Evolutionary conservation across 164 flowering plant genomes (phyloP).

Genomic region (Dillenia suffruticosa): DNA sequence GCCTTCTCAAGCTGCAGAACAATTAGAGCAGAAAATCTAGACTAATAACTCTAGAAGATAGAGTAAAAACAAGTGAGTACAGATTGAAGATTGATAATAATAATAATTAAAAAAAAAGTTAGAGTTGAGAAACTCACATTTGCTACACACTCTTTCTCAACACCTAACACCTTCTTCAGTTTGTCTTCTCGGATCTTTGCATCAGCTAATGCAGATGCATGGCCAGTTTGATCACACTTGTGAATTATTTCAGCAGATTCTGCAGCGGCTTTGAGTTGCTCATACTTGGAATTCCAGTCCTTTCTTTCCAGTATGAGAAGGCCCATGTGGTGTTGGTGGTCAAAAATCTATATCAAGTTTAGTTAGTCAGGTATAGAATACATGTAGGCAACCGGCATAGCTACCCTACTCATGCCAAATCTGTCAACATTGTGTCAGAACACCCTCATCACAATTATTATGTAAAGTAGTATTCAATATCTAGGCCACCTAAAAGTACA

Average conservation of each 20-base stretch:
- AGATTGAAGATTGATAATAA: background rate
- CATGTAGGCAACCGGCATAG: no score
- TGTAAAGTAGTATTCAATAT: no score
- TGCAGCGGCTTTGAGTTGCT: conserved; percentile 50
- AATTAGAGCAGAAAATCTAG: background rate
- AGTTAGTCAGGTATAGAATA: background rate
- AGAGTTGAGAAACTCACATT: conserved; percentile 46
- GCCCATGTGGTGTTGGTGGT: conserved; percentile 91
- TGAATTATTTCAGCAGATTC: conserved; percentile 47
- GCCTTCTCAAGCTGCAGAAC: conserved; percentile 79
- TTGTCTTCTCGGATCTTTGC: conserved; percentile 73
- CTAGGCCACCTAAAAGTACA: no score
- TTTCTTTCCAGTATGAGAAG: conserved; percentile 84
- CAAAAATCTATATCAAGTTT: conserved; percentile 46
- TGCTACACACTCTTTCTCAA: conserved; percentile 77
- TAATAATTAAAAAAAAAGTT: background rate
- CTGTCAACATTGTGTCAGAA: no score
- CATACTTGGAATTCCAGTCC: conserved; percentile 69
- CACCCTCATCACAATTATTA: no score
- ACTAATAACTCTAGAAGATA: background rate
- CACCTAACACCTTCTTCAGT: conserved; percentile 69
- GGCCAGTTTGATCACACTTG: conserved; percentile 60
- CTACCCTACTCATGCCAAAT: no score
- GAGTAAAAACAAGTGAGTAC: no score
- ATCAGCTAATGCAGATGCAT: conserved; percentile 62